These are phyloP conservation scores for Saccharomycopsis capsularis DNA, from an alignment of 805 yeast genomes.

Conservation along the genomic window DNA sequence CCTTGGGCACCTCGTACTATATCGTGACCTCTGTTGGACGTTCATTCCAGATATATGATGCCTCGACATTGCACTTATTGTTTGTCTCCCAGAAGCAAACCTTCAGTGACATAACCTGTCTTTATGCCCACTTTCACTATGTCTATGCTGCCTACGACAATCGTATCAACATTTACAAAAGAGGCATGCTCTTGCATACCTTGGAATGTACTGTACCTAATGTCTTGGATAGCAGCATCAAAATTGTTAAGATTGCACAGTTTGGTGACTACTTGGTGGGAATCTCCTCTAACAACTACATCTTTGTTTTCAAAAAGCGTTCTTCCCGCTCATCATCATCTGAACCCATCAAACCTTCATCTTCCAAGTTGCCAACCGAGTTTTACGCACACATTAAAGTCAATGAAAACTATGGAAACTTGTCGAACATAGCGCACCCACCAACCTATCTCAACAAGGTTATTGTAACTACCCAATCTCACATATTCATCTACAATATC, in stretches of 20 bases:
- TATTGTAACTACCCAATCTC: conserved; percentile 67
- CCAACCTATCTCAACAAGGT: conserved; percentile 91
- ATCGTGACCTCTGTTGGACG: conserved; percentile 86
- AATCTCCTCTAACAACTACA: conserved; percentile 37
- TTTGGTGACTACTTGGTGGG: conserved; percentile 77
- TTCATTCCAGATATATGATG: conserved; percentile 90
- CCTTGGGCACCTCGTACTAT: conserved; percentile 81
- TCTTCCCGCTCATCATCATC: too few species aligned
- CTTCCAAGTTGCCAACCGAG: conserved; percentile 47
- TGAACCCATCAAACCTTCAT: too few species aligned
- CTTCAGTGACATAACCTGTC: conserved; percentile 55
- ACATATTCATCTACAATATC: conserved; percentile 60
- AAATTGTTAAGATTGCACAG: conserved; percentile 44
- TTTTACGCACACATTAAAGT: conserved; percentile 57
- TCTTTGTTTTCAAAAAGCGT: conserved; percentile 54
- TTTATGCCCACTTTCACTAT: conserved; percentile 77
- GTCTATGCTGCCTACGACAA: conserved; percentile 73
- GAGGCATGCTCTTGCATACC: conserved; percentile 60
- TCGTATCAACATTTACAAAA: conserved; percentile 66
- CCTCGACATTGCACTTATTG: conserved; percentile 71
- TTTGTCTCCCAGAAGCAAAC: conserved; percentile 84
- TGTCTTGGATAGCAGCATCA: conserved; percentile 10
- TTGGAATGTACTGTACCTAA: conserved; percentile 29
- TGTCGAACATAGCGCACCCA: conserved; percentile 68
- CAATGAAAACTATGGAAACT: conserved; percentile 59